These are phyloP conservation scores for Paramecium primaurelia DNA, from an alignment of 73 alveolate genomes.

Conservation along the genomic window DNA sequence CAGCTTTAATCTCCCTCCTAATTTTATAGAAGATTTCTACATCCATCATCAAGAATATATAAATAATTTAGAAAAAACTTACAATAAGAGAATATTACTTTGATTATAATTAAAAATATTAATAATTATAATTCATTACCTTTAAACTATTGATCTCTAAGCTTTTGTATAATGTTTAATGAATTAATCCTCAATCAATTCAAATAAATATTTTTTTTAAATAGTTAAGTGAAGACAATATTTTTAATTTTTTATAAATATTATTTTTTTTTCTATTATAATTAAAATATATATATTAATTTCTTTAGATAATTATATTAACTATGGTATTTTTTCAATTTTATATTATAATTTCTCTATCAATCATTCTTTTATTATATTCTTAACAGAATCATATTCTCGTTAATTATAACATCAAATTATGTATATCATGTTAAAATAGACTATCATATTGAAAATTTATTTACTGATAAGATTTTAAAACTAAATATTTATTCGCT, in stretches of 20 bases:
- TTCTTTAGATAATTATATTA: no score
- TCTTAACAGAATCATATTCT: neutral
- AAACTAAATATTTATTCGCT: neutral
- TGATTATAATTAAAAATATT: neutral
- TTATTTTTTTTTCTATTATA: neutral
- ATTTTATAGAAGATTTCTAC: slow-evolving; percentile 45
- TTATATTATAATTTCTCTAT: no score
- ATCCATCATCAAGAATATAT: neutral
- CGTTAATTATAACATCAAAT: neutral
- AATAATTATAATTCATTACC: neutral
- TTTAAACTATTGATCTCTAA: neutral
- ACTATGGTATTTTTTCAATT: neutral
- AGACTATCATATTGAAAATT: no score
- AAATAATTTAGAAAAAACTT: neutral
- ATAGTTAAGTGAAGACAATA: neutral
- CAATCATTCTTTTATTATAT: neutral
- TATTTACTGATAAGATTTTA: neutral
- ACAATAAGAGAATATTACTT: neutral
- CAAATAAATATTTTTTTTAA: neutral
- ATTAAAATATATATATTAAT: no score
- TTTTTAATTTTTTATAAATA: neutral
- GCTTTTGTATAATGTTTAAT: neutral
- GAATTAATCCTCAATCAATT: neutral
- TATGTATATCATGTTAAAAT: no score
- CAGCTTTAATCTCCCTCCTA: slow-evolving; percentile 53